These are phyloP conservation scores for Penicillium soppii DNA, from an alignment of 495 filamentous ascomycete species.

Conservation along the genomic window DNA sequence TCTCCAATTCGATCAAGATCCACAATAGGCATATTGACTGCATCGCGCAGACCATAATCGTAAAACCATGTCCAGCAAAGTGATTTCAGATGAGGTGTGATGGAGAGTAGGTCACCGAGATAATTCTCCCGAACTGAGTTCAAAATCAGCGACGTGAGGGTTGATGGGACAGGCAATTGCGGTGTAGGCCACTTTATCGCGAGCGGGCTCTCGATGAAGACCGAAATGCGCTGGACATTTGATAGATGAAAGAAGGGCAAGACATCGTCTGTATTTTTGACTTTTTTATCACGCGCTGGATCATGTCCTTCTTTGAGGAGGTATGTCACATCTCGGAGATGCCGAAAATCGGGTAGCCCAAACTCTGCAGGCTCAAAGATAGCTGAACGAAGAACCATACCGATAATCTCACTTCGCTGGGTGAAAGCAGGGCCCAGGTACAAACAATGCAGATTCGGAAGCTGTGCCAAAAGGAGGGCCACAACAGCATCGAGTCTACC, in stretches of 20 bases:
- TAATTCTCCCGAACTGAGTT: conserved; percentile 5
- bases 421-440: conserved; percentile 13
- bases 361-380: conserved; percentile 13
- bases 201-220: conserved; percentile 16
- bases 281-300: conserved; percentile 1
- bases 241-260: conserved; percentile 21
- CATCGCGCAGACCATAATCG: conserved; percentile 11
- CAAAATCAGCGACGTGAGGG: conserved; percentile 13
- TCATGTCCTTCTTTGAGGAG: background rate
- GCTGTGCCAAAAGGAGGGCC: conserved; percentile 17
- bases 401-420: conserved; percentile 12
- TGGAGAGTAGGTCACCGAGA: conserved; percentile 15
- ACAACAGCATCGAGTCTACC: conserved; percentile 19
- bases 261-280: conserved; percentile 17
- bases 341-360: conserved; percentile 8
- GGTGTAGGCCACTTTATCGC: conserved; percentile 11
- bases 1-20: conserved; percentile 13
- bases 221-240: conserved; percentile 10
- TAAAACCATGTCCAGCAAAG: conserved; percentile 15
- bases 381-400: conserved; percentile 16
- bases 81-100: conserved; percentile 5
- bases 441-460: conserved; percentile 11
- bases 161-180: conserved; percentile 11
- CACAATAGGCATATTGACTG: conserved; percentile 10
- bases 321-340: conserved; percentile 14